These are phyloP conservation scores for Trichothecium sympodiale DNA, from an alignment of 2,329 filamentous ascomycete species.

Conservation along the genomic window DNA sequence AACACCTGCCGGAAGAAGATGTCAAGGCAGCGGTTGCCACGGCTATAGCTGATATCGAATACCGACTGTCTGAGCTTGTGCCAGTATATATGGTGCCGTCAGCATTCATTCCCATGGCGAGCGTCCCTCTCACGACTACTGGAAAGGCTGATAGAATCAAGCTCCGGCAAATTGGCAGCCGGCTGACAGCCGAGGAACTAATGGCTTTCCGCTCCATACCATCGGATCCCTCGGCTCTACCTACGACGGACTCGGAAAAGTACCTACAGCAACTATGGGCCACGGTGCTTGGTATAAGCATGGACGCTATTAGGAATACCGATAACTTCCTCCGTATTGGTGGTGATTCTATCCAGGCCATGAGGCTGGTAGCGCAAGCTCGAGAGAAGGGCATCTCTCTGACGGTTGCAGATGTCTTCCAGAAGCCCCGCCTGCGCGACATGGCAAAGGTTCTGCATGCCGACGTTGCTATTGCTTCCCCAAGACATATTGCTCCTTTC, in stretches of 20 bases:
- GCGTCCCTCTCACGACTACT: background rate
- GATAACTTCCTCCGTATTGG: slow-evolving; percentile 32
- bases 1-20: no score
- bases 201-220: no score
- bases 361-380: slow-evolving; percentile 34
- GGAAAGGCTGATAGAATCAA: background rate
- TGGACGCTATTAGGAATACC: slow-evolving; percentile 3
- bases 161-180: no score
- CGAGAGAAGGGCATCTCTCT: slow-evolving; percentile 25
- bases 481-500: no score
- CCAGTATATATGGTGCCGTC: slow-evolving; percentile 32
- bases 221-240: no score
- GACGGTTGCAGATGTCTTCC: slow-evolving; percentile 33
- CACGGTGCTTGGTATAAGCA: slow-evolving; percentile 2
- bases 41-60: no score
- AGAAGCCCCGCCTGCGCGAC: slow-evolving; percentile 27
- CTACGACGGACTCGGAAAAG: slow-evolving; percentile 11
- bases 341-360: slow-evolving; percentile 38
- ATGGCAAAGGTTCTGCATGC: no score
- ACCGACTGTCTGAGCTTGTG: no score
- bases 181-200: no score
- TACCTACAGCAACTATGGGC: slow-evolving; percentile 21
- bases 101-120: slow-evolving; percentile 22
- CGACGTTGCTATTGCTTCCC: no score
- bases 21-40: no score